Conservation (phyloP, 2,329 filamentous ascomycete species). For the Claviceps lovelessii region DNA sequence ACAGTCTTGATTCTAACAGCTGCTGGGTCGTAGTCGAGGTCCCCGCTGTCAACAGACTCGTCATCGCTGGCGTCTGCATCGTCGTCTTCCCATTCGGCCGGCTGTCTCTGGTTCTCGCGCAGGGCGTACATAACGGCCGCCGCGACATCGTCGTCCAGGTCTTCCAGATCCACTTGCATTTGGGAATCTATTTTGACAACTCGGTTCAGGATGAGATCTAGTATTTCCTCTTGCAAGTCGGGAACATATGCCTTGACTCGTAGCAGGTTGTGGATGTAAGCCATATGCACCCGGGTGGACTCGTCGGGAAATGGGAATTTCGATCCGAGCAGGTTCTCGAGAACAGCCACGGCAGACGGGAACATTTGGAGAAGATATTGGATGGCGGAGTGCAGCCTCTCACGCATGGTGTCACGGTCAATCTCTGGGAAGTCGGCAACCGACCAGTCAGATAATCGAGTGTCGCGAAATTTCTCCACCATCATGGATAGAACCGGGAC, state of each 20-base stretch:
- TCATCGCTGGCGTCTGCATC: constrained; percentile 49
- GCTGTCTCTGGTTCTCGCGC: constrained; percentile 14
- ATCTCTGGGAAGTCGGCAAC: constrained; percentile 44
- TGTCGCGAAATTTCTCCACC: constrained; percentile 57
- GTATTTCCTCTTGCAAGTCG: constrained; percentile 62
- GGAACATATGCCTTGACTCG: constrained; percentile 64
- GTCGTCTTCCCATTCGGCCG: constrained; percentile 31
- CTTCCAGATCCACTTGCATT: constrained; percentile 85
- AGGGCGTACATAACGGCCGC: constrained; percentile 50
- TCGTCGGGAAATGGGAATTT: constrained; percentile 70
- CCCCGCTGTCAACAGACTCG: constrained; percentile 58
- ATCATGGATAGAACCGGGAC: constrained; percentile 64
- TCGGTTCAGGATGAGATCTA: constrained; percentile 70
- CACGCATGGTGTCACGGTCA: constrained; percentile 48
- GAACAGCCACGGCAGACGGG: constrained; percentile 58
- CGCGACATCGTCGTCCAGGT: constrained; percentile 77
- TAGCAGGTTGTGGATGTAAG: constrained; percentile 78
- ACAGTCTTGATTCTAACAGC: constrained; percentile 53
- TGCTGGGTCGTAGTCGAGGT: constrained; percentile 50
- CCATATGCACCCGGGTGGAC: constrained; percentile 61
- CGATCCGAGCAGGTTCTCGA: constrained; percentile 50
- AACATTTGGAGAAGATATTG: constrained; percentile 66
- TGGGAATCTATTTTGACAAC: constrained; percentile 91
- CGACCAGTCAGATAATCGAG: constrained; percentile 29
- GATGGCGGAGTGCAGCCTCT: constrained; percentile 61